phyloP scores from a whole-genome alignment of 148 eudicot genomes.

The Mesembryanthemum crystallinum region DNA sequence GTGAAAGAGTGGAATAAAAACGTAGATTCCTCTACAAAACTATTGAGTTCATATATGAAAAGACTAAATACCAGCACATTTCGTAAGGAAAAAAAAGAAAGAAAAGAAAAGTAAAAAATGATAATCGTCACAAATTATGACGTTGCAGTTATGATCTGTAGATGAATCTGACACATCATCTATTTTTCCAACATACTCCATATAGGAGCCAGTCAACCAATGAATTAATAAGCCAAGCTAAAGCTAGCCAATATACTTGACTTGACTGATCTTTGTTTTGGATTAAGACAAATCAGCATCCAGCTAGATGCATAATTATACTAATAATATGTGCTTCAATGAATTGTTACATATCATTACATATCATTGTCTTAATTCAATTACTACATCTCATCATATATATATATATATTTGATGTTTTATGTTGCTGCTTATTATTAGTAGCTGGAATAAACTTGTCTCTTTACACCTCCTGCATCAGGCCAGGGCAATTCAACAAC shows the following conservation, averaged over 20 bases:
- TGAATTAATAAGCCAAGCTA: not conserved
- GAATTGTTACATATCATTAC: not conserved
- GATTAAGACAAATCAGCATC: not conserved
- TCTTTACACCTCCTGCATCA: too few relatives aligned
- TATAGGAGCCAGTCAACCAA: too few relatives aligned
- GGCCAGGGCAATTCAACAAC: too few relatives aligned
- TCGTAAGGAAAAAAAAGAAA: too few relatives aligned
- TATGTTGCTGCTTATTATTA: not conserved
- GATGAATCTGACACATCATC: constrained; percentile 1
- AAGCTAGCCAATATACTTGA: too few relatives aligned
- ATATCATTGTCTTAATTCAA: not conserved
- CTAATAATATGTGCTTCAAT: not conserved
- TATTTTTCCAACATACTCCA: not conserved
- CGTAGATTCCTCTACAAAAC: too few relatives aligned
- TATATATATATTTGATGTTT: not conserved
- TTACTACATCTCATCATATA: not conserved
- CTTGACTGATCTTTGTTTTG: not conserved
- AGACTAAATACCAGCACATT: too few relatives aligned
- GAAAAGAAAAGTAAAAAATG: too few relatives aligned
- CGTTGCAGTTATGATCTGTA: not conserved
- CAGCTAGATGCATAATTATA: too few relatives aligned
- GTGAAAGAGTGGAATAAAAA: too few relatives aligned
- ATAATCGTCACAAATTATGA: not conserved
- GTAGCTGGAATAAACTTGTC: too few relatives aligned
- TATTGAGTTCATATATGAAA: too few relatives aligned